phyloP scores from a whole-genome alignment of 2,329 filamentous ascomycete genomes.

The Trichocomaceae sp. region DNA sequence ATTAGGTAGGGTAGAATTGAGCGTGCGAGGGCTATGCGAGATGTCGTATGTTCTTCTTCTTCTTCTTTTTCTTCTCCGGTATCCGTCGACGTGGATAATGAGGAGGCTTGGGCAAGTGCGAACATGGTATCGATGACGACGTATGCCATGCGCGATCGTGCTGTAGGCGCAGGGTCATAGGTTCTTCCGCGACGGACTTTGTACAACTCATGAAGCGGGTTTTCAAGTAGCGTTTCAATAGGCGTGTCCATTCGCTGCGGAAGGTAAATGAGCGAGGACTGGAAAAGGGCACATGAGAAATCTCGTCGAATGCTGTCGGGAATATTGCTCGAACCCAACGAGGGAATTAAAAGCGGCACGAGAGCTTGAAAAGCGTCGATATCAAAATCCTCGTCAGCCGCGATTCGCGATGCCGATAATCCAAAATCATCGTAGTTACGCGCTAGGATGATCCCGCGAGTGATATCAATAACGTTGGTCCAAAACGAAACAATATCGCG shows the following conservation, averaged over 20 bases:
- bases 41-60: conserved; percentile 19
- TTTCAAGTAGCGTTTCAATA: conserved; percentile 33
- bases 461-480: conserved; percentile 59
- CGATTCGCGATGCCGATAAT: conserved; percentile 43
- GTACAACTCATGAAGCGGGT: conserved; percentile 58
- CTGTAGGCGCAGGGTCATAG: conserved; percentile 57
- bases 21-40: conserved; percentile 59
- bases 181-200: conserved; percentile 65
- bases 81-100: conserved; percentile 42
- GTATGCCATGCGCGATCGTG: conserved; percentile 68
- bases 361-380: conserved; percentile 65
- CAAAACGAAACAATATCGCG: conserved; percentile 57
- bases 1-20: conserved; percentile 76
- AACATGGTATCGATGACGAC: conserved; percentile 75
- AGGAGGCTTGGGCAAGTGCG: conserved; percentile 47
- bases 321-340: conserved; percentile 60
- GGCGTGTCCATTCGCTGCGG: conserved; percentile 58
- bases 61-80: neutral
- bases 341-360: conserved; percentile 61
- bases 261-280: conserved; percentile 71
- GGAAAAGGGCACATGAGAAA: conserved; percentile 72
- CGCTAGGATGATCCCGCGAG: conserved; percentile 63
- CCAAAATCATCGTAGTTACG: conserved; percentile 47
- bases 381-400: conserved; percentile 73
- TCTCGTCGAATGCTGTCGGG: conserved; percentile 59